phyloP scores from a whole-genome alignment of 108 stramenopile species.

The Stephanodiscus triporus region DNA sequence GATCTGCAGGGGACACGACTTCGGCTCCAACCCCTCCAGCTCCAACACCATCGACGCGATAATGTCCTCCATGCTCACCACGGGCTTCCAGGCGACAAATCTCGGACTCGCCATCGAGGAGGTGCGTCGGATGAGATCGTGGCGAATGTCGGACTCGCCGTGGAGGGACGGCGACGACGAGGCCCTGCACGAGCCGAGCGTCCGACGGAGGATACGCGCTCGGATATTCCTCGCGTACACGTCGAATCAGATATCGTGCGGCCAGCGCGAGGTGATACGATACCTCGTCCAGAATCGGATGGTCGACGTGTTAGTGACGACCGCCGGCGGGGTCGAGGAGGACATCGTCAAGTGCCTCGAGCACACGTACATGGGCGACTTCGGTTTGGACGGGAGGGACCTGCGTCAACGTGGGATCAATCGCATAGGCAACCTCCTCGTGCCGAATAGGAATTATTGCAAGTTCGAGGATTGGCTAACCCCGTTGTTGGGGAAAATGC shows the following conservation, averaged over 20 bases:
- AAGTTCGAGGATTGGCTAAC: slow-evolving; percentile 98
- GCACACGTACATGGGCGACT: slow-evolving; percentile 97
- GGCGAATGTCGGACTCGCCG: slow-evolving; percentile 88
- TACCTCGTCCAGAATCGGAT: slow-evolving; percentile 95
- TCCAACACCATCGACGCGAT: slow-evolving; percentile 65
- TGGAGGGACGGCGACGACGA: slow-evolving; percentile 86
- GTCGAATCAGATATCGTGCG: slow-evolving; percentile 97
- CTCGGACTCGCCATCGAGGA: slow-evolving; percentile 93
- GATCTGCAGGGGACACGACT: slow-evolving; percentile 86
- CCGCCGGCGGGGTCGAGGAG: slow-evolving; percentile 99
- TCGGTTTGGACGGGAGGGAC: slow-evolving; percentile 84
- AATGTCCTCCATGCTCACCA: slow-evolving; percentile 80
- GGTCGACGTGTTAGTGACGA: slow-evolving; percentile 97
- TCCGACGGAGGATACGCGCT: slow-evolving; percentile 81
- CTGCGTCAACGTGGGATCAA: slow-evolving; percentile 95
- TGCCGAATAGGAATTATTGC: slow-evolving; percentile 99
- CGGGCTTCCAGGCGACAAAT: slow-evolving; percentile 97
- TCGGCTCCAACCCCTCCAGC: slow-evolving; percentile 64
- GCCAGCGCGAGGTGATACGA: slow-evolving; percentile 95
- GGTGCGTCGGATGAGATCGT: slow-evolving; percentile 92
- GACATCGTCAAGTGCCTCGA: slow-evolving; percentile 99
- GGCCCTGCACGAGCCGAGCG: slow-evolving; percentile 53
- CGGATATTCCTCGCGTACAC: slow-evolving; percentile 97
- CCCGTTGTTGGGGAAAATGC: slow-evolving; percentile 93
- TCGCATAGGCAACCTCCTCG: slow-evolving; percentile 95